These are phyloP conservation scores for Selaginella tamariscina DNA, from an alignment of 75 land plant genomes.

Conservation along the genomic window DNA sequence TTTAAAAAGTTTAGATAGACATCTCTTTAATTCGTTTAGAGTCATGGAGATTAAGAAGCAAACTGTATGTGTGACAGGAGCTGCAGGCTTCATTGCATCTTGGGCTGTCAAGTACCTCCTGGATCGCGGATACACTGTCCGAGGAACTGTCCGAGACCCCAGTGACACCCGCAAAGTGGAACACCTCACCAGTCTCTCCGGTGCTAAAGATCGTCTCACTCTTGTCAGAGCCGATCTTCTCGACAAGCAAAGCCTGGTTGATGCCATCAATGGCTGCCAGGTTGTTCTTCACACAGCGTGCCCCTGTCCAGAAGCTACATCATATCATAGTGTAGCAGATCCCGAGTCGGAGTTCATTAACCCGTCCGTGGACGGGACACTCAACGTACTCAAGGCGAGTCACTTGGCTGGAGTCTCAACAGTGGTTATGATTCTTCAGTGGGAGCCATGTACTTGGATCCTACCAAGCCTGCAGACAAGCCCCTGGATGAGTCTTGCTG, in stretches of 20 bases:
- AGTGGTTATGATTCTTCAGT: constrained; percentile 74
- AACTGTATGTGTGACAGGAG: too few relatives aligned
- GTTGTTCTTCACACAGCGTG: constrained; percentile 89
- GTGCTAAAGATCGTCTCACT: constrained; percentile 56
- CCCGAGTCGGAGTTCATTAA: constrained; percentile 80
- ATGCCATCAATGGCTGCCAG: constrained; percentile 55
- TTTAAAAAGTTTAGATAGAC: too few relatives aligned
- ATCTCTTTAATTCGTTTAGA: too few relatives aligned
- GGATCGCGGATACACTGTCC: too few relatives aligned
- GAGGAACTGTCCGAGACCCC: too few relatives aligned
- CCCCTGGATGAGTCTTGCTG: constrained; percentile 72
- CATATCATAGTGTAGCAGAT: too few relatives aligned
- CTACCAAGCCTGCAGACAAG: constrained; percentile 33
- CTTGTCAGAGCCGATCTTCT: constrained; percentile 55
- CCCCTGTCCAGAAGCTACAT: constrained; percentile 48
- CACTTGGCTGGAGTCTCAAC: constrained; percentile 48
- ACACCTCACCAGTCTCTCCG: constrained; percentile 60
- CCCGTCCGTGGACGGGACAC: constrained; percentile 70
- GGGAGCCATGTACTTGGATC: constrained; percentile 74
- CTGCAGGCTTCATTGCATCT: too few relatives aligned
- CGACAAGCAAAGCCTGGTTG: constrained; percentile 39
- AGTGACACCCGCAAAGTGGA: constrained; percentile 20
- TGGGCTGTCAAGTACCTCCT: too few relatives aligned
- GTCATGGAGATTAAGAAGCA: too few relatives aligned
- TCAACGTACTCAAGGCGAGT: constrained; percentile 55